Conservation (phyloP, 768 basidiomycete genomes). For the Phlebiopsis flavidoalba region DNA sequence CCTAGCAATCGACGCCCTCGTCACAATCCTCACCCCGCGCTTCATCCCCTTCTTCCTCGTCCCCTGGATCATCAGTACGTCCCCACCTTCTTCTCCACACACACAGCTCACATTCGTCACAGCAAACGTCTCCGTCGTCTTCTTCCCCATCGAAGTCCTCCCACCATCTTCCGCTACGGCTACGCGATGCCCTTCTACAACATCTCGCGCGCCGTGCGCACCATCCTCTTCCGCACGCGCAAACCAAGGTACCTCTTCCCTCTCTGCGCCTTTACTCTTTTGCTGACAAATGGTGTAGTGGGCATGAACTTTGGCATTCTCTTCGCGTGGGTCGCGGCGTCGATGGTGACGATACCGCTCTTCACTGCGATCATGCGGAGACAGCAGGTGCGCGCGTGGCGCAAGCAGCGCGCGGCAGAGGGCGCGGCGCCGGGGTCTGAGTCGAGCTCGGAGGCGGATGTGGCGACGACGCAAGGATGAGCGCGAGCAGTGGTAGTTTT, state of each 20-base stretch:
- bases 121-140: slow-evolving; percentile 56
- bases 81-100: neutral
- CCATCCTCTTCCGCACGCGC: slow-evolving; percentile 62
- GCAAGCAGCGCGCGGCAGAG: neutral
- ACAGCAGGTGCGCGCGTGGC: slow-evolving; percentile 20
- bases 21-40: slow-evolving; percentile 47
- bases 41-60: slow-evolving; percentile 60
- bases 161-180: slow-evolving; percentile 57
- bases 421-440: neutral
- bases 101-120: neutral
- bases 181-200: slow-evolving; percentile 73
- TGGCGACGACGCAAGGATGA: neutral
- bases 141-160: slow-evolving; percentile 54
- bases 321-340: slow-evolving; percentile 50
- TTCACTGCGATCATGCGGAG: slow-evolving; percentile 40
- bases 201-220: slow-evolving; percentile 52
- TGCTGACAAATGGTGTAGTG: slow-evolving; percentile 30
- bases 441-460: neutral
- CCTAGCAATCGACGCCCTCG: slow-evolving; percentile 53
- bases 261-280: neutral
- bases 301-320: slow-evolving; percentile 60
- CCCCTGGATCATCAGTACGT: slow-evolving; percentile 57
- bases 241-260: slow-evolving; percentile 43
- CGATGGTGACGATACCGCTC: slow-evolving; percentile 46
- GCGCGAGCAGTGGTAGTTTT: no score